Base-by-base conservation (phyloP, 75 land plant species). In the Pinus taeda region DNA sequence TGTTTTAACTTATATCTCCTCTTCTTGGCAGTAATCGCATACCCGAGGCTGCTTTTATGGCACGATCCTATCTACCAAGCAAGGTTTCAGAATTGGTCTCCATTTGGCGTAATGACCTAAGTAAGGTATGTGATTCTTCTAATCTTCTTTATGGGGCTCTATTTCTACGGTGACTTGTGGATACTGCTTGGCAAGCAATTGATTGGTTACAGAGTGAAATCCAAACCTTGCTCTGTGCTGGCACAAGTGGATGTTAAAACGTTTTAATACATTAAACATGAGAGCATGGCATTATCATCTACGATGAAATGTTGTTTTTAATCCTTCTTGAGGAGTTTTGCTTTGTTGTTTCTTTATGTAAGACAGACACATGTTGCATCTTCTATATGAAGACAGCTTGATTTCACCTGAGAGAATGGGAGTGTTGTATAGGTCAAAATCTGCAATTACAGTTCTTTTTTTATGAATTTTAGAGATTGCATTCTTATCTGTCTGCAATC, bases 41-140 rank as follows among this genome's bases (percentile, higher is more conserved):
- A 75, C 99, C 99, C 55, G 99, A 96, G 77, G 99, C 99, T 81
- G 99, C 99, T 76, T 87, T 96, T 79, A 92, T 96, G 95, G 98
- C 99, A 53, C 78, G 99, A 20, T 88, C 99, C 12, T 96, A 96
- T 82, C 89, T 96, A 60, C 99, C 99, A 67, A 96, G 99, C 84
- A 93, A 94, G 81, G 99, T 94, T 20, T 92, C 99, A 65, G 95
- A 90, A 76, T 86, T 96, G 29, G 90, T 92, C 15, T 74, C 79
- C 37, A 73, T 87, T 62, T 96, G 99, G 99, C 91, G 91, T 72
- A 87, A 90, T 75, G 93, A 96, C 81, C 84, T 96, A 39, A 88
- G 79, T 29, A 96, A 96, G 93, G 99, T 94, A 61, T 59, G 11
- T 4, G 22, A 33, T 33, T 45, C 53, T 58, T n/a, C 22, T 37